These are phyloP conservation scores for Trematosphaeria pertusa DNA, from an alignment of 2,329 filamentous ascomycete species.

Conservation along the genomic window DNA sequence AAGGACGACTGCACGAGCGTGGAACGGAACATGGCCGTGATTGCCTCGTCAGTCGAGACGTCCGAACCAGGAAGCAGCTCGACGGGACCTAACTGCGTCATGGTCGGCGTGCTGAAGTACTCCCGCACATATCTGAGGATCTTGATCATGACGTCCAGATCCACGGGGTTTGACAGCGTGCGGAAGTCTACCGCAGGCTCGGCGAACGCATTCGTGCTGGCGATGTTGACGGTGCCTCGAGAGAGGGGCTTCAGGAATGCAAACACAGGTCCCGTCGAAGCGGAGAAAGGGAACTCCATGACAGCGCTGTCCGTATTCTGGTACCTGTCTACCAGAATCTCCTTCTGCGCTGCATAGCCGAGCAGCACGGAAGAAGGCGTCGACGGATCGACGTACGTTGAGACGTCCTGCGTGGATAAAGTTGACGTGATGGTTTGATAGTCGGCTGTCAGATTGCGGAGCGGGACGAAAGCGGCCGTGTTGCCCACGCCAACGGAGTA, in stretches of 20 bases:
- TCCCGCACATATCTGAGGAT: constrained; percentile 34
- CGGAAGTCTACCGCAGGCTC: constrained; percentile 38
- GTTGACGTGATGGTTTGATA: too few relatives aligned
- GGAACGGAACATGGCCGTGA: constrained; percentile 3
- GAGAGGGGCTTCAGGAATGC: constrained; percentile 29
- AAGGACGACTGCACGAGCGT: constrained; percentile 6
- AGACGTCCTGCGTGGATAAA: too few relatives aligned
- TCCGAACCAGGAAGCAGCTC: constrained; percentile 25
- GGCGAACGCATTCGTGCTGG: constrained; percentile 33
- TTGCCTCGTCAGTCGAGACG: constrained; percentile 17
- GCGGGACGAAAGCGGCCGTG: too few relatives aligned
- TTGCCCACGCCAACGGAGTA: too few relatives aligned
- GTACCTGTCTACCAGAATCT: constrained; percentile 24
- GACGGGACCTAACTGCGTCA: constrained; percentile 18
- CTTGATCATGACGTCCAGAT: constrained; percentile 33
- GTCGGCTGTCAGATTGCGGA: too few relatives aligned
- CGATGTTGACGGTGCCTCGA: constrained; percentile 45
- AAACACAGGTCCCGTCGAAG: constrained; percentile 8
- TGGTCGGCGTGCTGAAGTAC: constrained; percentile 15
- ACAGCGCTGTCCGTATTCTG: constrained; percentile 25
- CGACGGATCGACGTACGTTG: too few relatives aligned
- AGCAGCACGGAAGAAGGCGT: not conserved
- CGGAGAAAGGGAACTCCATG: constrained; percentile 29
- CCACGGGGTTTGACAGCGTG: constrained; percentile 38
- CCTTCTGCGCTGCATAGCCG: constrained; percentile 26